Evolutionary conservation across 106 monocot species (phyloP).

Genomic region (Gastrodia elata): DNA sequence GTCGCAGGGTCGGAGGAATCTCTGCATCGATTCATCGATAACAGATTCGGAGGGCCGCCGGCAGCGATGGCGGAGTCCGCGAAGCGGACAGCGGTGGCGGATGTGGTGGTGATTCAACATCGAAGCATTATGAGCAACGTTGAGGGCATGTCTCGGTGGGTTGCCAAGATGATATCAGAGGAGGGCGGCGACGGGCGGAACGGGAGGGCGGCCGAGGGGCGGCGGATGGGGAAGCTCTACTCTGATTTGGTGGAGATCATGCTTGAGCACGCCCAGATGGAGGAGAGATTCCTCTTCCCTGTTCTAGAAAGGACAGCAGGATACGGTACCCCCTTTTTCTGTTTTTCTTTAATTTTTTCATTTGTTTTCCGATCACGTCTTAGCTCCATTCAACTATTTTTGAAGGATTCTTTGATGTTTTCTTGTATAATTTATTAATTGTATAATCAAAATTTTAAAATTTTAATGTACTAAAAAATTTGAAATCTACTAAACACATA

Average conservation of each 20-base stretch:
- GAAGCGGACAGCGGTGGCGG: conserved; percentile 8
- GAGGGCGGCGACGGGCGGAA: conserved; percentile 13
- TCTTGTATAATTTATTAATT: too few relatives aligned
- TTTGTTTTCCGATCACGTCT: neutral
- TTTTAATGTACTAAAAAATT: too few relatives aligned
- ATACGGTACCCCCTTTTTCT: conserved; percentile 38
- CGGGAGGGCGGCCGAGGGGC: conserved; percentile 24
- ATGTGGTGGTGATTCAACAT: conserved; percentile 50
- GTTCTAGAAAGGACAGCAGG: conserved; percentile 31
- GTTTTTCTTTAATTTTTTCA: neutral
- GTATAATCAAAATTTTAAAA: too few relatives aligned
- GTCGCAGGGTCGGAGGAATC: conserved; percentile 27
- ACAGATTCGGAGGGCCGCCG: conserved; percentile 31
- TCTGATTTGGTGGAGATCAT: conserved; percentile 54
- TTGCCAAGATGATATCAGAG: conserved; percentile 20
- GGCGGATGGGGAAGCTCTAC: conserved; percentile 44
- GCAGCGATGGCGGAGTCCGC: neutral
- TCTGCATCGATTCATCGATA: conserved; percentile 38
- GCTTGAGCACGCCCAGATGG: conserved; percentile 96
- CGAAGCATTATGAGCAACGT: conserved; percentile 59
- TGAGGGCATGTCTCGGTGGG: conserved; percentile 49
- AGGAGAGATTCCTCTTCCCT: conserved; percentile 78
- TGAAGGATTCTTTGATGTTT: too few relatives aligned
- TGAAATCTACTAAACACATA: too few relatives aligned
- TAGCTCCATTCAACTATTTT: too few relatives aligned